A percentile compares a stretch with the other conserved stretches of the same genome.
Evolutionary conservation across 495 filamentous ascomycete species (phyloP).

Genomic region (Pyrenopolyporus hunteri): DNA sequence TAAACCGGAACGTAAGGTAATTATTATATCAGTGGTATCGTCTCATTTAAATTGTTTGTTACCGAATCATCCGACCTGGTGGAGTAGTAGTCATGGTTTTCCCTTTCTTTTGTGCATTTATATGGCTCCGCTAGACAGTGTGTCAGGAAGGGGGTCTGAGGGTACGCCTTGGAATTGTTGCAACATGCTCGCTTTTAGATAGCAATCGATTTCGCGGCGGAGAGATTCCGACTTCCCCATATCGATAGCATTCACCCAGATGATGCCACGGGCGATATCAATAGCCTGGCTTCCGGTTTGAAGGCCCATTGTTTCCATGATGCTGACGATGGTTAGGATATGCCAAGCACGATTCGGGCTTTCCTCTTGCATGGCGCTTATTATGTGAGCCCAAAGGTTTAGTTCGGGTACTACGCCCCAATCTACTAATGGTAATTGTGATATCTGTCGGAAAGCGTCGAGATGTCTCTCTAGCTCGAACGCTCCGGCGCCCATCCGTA

Average conservation of each 20-base stretch:
- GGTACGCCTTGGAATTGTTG: background rate
- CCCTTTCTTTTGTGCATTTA: too few species aligned
- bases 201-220: constrained; percentile 30
- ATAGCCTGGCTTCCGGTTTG: constrained; percentile 26
- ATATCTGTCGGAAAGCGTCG: constrained; percentile 38
- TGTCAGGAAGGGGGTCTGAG: background rate
- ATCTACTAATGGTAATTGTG: constrained; percentile 31
- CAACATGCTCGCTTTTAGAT: constrained; percentile 13
- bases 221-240: constrained; percentile 26
- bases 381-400: constrained; percentile 39
- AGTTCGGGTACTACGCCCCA: constrained; percentile 37
- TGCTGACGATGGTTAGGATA: constrained; percentile 32
- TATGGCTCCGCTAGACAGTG: too few species aligned
- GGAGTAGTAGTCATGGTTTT: too few species aligned
- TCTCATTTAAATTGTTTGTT: too few species aligned
- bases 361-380: constrained; percentile 33
- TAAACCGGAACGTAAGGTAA: too few species aligned
- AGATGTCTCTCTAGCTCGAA: constrained; percentile 32
- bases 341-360: constrained; percentile 35
- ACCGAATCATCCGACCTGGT: too few species aligned
- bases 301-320: constrained; percentile 36
- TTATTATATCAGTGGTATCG: too few species aligned
- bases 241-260: constrained; percentile 38
- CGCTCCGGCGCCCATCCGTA: constrained; percentile 19
- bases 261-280: constrained; percentile 33